These are phyloP conservation scores for Talinum fruticosum DNA, from an alignment of 148 eudicot species.

Conservation along the genomic window DNA sequence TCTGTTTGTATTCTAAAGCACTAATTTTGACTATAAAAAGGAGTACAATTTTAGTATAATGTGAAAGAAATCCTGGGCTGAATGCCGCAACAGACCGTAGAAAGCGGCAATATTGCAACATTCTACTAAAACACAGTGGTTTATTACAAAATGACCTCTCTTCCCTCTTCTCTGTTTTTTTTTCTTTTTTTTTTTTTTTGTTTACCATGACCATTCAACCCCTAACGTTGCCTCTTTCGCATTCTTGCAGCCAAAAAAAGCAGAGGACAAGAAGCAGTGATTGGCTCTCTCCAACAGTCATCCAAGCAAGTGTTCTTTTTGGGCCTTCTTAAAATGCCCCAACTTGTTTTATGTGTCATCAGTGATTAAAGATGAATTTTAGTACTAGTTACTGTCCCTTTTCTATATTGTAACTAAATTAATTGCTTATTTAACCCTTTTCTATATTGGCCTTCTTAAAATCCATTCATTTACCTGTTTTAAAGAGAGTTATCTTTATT, in stretches of 20 bases:
- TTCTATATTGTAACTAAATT: too few relatives aligned
- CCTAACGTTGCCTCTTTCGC: neutral
- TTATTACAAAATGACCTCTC: neutral
- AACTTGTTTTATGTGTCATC: too few relatives aligned
- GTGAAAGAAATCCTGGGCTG: neutral
- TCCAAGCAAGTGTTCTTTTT: neutral
- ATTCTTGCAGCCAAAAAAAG: slow-evolving; percentile 60
- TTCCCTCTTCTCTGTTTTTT: neutral
- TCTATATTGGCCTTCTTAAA: neutral
- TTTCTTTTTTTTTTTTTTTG: too few relatives aligned
- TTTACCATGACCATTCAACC: neutral
- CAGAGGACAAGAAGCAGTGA: slow-evolving; percentile 66
- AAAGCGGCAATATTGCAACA: too few relatives aligned
- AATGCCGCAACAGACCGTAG: neutral
- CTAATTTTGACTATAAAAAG: neutral
- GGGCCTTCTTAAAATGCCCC: neutral
- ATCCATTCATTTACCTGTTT: neutral
- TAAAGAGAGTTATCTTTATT: neutral
- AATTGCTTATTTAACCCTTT: too few relatives aligned
- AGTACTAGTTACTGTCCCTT: too few relatives aligned
- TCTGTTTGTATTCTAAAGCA: neutral
- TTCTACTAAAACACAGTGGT: neutral
- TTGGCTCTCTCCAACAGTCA: neutral
- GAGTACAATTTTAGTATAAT: neutral
- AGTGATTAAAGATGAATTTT: too few relatives aligned